Conservation (phyloP, 345 rosid genomes). For the Draba incana region DNA sequence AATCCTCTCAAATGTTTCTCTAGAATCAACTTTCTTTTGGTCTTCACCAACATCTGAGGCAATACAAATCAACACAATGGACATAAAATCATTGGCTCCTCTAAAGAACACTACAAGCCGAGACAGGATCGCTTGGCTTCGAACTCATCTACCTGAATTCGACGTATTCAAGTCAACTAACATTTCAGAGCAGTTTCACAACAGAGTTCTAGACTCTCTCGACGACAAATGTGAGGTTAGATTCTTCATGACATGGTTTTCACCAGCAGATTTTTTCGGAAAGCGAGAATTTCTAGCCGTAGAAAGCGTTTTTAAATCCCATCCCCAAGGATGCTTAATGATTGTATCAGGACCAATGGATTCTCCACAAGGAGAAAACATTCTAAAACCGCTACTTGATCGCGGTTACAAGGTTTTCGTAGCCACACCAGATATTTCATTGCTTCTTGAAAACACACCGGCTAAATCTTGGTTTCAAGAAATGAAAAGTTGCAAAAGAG, state of each 20-base stretch:
- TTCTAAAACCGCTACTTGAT: constrained; percentile 60
- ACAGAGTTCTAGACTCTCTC: constrained; percentile 56
- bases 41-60: constrained; percentile 22
- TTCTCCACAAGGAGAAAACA: constrained; percentile 51
- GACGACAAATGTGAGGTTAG: constrained; percentile 51
- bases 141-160: constrained; percentile 44
- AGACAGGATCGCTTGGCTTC: constrained; percentile 57
- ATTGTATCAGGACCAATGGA: constrained; percentile 73
- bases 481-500: constrained; percentile 60
- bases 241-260: constrained; percentile 91
- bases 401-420: constrained; percentile 54
- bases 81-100: constrained; percentile 47
- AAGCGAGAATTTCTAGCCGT: constrained; percentile 57
- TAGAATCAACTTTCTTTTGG: constrained; percentile 23
- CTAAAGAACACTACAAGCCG: constrained; percentile 50
- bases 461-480: constrained; percentile 69
- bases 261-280: constrained; percentile 54
- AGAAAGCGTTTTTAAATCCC: constrained; percentile 66
- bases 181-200: constrained; percentile 52
- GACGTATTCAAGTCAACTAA: constrained; percentile 59
- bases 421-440: constrained; percentile 62
- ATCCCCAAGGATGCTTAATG: constrained; percentile 68
- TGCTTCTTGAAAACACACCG: constrained; percentile 64
- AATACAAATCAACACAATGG: constrained; percentile 38
- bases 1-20: constrained; percentile 35